Base-by-base conservation (phyloP, 768 basidiomycete species). In the Hericium alpestre region DNA sequence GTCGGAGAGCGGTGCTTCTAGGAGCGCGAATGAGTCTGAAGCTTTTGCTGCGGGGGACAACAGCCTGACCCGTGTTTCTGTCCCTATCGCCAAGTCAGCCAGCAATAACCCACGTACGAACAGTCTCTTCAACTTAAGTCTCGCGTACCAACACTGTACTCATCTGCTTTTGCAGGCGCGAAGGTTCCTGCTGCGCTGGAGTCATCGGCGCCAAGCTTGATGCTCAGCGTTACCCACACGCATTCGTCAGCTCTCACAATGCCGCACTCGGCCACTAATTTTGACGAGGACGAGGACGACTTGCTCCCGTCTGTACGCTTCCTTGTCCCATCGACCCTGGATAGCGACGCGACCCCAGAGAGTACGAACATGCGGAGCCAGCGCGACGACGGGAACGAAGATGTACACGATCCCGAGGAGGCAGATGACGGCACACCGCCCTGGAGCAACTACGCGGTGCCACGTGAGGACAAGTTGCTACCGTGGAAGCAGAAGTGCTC, bases 121-220 rank as follows among this genome's bases (percentile, higher is more conserved):
- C 16, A n/a, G 43, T n/a, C 8, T 20, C n/a, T 32, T 32, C 43
- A 18, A 18, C 7, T 2, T 46, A 10, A 32, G 32, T 32, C 18
- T 46, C 43, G 9, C 32, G 6, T 32, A 10, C 5, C 32, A 32
- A 32, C 32, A 10, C 32, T 43, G 6, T n/a, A 10, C 32, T 32
- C 32, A 32, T 4, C 32, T 32, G 32, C 32, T 32, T 7, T n/a
- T 9, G n/a, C 52, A 13, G 11, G 38, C 15, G 4, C 3, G 41
- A 10, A 38, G 16, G 13, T 61, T 56, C 18, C 15, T 54, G 12
- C 51, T 58, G 58, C 56, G 55, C 18, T 1, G 25, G 47, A 16
- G 37, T 8, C 22, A 50, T 53, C 23, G n/a, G 51, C 12, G 20
- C 43, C 12, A 18, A 54, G 53, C 18, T 54, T 27, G 6, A 23